phyloP scores from a whole-genome alignment of 2,329 filamentous ascomycete species.

The Diaporthe citrichinensis region DNA sequence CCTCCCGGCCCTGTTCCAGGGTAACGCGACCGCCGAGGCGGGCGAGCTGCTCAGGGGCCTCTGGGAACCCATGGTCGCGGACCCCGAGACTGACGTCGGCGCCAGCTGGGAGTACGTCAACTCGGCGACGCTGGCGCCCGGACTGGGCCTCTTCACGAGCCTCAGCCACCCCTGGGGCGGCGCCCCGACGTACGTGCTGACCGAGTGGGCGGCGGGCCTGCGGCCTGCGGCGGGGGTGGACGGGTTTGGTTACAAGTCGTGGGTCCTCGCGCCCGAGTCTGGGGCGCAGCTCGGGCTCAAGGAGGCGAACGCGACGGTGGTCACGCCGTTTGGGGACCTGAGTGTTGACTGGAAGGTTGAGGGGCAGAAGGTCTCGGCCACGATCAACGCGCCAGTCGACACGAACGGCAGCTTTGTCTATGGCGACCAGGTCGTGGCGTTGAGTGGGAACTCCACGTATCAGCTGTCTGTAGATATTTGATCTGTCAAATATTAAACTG shows the following conservation, averaged over 20 bases:
- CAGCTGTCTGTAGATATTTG: slow-evolving; percentile 15
- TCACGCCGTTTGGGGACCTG: slow-evolving; percentile 11
- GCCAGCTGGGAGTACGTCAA: slow-evolving; percentile 61
- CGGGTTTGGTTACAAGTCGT: slow-evolving; percentile 13
- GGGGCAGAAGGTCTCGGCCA: not conserved
- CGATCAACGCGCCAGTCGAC: not conserved
- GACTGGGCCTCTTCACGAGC: slow-evolving; percentile 58
- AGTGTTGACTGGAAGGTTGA: not conserved
- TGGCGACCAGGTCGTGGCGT: not conserved
- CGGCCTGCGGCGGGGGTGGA: not conserved
- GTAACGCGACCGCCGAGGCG: slow-evolving; percentile 47
- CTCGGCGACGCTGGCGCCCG: slow-evolving; percentile 53
- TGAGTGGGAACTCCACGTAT: not conserved
- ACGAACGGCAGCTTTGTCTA: slow-evolving; percentile 26
- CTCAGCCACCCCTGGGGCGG: slow-evolving; percentile 60
- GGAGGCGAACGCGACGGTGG: not conserved
- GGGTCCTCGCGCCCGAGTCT: not conserved
- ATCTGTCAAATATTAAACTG: not conserved
- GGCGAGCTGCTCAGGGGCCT: slow-evolving; percentile 54
- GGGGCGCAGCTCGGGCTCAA: not conserved
- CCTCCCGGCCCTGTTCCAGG: slow-evolving; percentile 52
- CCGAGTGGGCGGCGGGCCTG: slow-evolving; percentile 48
- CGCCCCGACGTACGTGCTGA: slow-evolving; percentile 60
- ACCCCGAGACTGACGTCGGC: slow-evolving; percentile 53
- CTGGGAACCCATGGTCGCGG: slow-evolving; percentile 58